Evolutionary conservation across 208 protist genomes (phyloP).

Genomic region (Herpetomonas tarakana): DNA sequence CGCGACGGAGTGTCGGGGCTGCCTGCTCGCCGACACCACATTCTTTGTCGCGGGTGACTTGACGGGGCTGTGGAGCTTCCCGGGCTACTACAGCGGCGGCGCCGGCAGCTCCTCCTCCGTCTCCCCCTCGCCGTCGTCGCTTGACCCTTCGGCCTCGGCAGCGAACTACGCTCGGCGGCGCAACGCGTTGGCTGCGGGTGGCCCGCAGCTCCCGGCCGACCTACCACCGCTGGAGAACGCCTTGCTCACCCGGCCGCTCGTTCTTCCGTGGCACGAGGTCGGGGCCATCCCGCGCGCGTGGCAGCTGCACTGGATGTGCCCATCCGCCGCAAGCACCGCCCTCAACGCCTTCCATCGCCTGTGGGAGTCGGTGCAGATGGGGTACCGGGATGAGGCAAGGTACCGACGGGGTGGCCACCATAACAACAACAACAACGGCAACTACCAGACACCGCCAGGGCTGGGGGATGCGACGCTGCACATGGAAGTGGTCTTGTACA

Average conservation of each 20-base stretch:
- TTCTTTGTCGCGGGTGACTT: constrained; percentile 83
- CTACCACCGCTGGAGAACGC: constrained; percentile 22
- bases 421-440: constrained; percentile 6
- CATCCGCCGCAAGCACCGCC: constrained; percentile 33
- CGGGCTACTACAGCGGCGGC: constrained; percentile 1
- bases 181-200: background rate
- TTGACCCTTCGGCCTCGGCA: background rate
- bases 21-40: constrained; percentile 82
- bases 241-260: constrained; percentile 37
- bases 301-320: constrained; percentile 61
- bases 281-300: constrained; percentile 42
- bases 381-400: too few species aligned
- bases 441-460: background rate
- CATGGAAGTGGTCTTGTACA: constrained; percentile 65
- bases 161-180: background rate
- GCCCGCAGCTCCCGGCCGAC: constrained; percentile 4
- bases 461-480: constrained; percentile 14
- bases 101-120: background rate
- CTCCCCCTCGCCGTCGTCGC: background rate
- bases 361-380: constrained; percentile 14
- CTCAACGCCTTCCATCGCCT: constrained; percentile 23
- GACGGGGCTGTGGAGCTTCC: constrained; percentile 55
- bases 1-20: constrained; percentile 78
- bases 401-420: too few species aligned
- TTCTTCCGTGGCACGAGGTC: constrained; percentile 46